A percentile compares a stretch with the other conserved stretches of the same genome.
Evolutionary conservation across 2,329 filamentous ascomycete species (phyloP).

Genomic region (Magnaporthales sp.): DNA sequence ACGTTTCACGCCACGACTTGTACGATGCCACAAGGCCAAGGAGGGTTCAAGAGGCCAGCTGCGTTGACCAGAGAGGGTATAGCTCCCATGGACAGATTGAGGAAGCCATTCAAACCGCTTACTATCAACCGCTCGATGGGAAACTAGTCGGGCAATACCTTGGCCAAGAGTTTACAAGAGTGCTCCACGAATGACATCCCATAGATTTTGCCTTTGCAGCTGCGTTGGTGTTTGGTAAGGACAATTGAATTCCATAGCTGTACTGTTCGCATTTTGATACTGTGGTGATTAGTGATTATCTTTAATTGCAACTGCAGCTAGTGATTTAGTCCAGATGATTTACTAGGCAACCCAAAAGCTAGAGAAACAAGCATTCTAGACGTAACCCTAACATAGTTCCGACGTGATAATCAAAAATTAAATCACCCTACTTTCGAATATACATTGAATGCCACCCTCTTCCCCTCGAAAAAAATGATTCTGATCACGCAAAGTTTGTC

Average conservation of each 20-base stretch:
- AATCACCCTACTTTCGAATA: not conserved
- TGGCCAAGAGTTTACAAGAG: not conserved
- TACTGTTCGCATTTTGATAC: not conserved
- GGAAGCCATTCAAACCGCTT: slow-evolving; percentile 48
- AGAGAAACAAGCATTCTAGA: too few relatives aligned
- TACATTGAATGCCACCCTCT: not conserved
- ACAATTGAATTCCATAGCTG: not conserved
- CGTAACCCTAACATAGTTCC: too few relatives aligned
- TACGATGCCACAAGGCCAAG: slow-evolving; percentile 23
- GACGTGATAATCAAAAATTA: not conserved
- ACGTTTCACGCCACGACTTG: slow-evolving; percentile 45
- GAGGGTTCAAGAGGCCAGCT: slow-evolving; percentile 33
- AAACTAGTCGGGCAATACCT: not conserved
- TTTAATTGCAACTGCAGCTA: not conserved
- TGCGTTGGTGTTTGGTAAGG: not conserved
- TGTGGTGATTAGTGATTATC: not conserved
- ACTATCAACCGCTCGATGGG: slow-evolving; percentile 35
- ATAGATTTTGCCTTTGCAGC: not conserved
- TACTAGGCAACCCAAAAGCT: too few relatives aligned
- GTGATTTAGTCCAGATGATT: too few relatives aligned
- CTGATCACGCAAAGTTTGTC: not conserved
- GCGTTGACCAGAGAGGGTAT: slow-evolving; percentile 32
- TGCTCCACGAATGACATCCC: not conserved
- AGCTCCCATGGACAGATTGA: slow-evolving; percentile 39
- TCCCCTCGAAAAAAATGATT: not conserved